phyloP scores from a whole-genome alignment of 192 early-diverging fungal species.

The Entomortierella lignicola region DNA sequence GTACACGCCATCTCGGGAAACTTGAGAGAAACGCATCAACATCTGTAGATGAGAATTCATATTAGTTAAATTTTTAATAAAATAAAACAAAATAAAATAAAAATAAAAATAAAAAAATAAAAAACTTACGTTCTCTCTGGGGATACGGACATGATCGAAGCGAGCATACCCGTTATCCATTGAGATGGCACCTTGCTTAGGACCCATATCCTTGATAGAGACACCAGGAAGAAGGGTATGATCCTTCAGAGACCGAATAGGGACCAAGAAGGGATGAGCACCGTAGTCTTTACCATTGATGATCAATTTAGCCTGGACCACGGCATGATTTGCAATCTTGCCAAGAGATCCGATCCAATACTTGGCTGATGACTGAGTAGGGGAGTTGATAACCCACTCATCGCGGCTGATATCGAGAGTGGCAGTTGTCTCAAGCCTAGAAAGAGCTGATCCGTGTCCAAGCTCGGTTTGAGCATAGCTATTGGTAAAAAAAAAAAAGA shows the following conservation, averaged over 20 bases:
- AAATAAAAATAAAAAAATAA: background rate
- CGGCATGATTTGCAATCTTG: slow-evolving; percentile 80
- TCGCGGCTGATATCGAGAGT: slow-evolving; percentile 82
- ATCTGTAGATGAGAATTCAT: slow-evolving; percentile 76
- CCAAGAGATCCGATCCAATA: slow-evolving; percentile 92
- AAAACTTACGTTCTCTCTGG: slow-evolving; percentile 74
- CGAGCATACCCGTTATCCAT: slow-evolving; percentile 90
- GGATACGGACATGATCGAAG: slow-evolving; percentile 84
- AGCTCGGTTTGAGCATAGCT: slow-evolving; percentile 70
- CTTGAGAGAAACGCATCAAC: slow-evolving; percentile 90
- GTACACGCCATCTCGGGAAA: slow-evolving; percentile 74
- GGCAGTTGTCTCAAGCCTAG: slow-evolving; percentile 89
- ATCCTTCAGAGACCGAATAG: slow-evolving; percentile 76
- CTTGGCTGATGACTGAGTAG: slow-evolving; percentile 81
- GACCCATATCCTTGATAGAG: slow-evolving; percentile 84
- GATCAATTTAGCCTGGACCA: slow-evolving; percentile 85
- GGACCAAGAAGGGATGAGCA: slow-evolving; percentile 85
- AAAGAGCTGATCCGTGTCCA: slow-evolving; percentile 83
- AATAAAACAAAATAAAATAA: too few relatives aligned
- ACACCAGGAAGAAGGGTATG: slow-evolving; percentile 81
- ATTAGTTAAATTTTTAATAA: too few relatives aligned
- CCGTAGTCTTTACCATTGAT: slow-evolving; percentile 81
- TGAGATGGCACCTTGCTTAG: slow-evolving; percentile 86
- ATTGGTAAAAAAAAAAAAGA: too few relatives aligned
- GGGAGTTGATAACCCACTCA: slow-evolving; percentile 87